Base-by-base conservation (phyloP, 140 eudicot genomes). In the Flaveria floridana region DNA sequence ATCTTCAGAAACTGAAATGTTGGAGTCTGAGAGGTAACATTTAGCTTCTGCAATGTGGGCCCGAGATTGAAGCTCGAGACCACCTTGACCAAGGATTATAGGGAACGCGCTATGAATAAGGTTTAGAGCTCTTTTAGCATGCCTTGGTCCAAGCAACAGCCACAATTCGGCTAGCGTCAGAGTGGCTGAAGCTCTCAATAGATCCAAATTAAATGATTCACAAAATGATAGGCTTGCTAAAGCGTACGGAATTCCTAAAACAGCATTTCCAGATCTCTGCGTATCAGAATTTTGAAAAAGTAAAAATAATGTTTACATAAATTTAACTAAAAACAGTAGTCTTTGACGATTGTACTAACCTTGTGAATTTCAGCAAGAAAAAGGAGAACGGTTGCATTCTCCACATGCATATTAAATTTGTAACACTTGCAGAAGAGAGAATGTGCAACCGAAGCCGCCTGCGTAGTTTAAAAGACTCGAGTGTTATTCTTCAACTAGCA, bases 311-410 rank as follows among this genome's bases (percentile, higher is more conserved):
- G 41, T 56, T 28, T 3, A 68, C 59, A 74, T 65, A 65, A 67
- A 62, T 23, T 68, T 23, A 51, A 57, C 30, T 39, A 65, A 37
- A 57, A 48, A 30, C 30, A 18, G 11, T 48, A 9, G 28, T 8
- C 10, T 44, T 21, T 14, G 7, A 48, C 37, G 6, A 23, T 34
- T 57, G 9, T 89, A 93, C 37, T 3, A 30, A 30, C 98, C 96
- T 88, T 94, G 79, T 94, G 99, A 51, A 94, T 87, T 81, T 90
- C 99, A 11, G 99, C 99, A 76, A 94, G 90, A 84, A 94, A 82
- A 44, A 90, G 91, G 18, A 94, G 95, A 82, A 91, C 87, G 13
- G 89, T 81, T 55, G 99, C 99, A 81, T 87, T 94, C 79, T 87
- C 89, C 14, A 94, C 92, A 68, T 94, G 95, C 86, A 88, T 73